Conservation (phyloP, 2,329 filamentous ascomycete species). For the Colletotrichum cereale region DNA sequence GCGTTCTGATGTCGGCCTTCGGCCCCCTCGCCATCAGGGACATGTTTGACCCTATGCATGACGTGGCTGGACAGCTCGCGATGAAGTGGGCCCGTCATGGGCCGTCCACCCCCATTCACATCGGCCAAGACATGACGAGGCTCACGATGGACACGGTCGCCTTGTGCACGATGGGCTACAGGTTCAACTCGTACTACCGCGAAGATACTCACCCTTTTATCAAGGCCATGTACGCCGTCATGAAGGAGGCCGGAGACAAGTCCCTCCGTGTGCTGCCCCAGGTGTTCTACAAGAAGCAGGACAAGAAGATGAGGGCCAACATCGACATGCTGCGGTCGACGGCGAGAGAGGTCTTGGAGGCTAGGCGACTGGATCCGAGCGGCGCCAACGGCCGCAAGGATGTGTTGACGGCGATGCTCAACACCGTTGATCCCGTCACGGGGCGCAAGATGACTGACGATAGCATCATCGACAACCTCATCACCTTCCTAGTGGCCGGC, state of each 20-base stretch:
- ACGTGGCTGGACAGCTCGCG: slow-evolving; percentile 64
- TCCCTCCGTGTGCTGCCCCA: slow-evolving; percentile 60
- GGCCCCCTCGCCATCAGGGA: slow-evolving; percentile 74
- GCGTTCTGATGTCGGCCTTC: slow-evolving; percentile 76
- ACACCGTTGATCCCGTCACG: slow-evolving; percentile 72
- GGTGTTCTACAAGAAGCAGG: slow-evolving; percentile 58
- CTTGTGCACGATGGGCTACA: slow-evolving; percentile 68
- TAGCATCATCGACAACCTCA: slow-evolving; percentile 74
- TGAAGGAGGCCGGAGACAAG: slow-evolving; percentile 66
- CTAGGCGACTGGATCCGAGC: slow-evolving; percentile 66
- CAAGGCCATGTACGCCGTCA: slow-evolving; percentile 70
- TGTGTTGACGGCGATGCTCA: slow-evolving; percentile 75
- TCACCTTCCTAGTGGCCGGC: slow-evolving; percentile 75
- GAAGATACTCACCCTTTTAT: slow-evolving; percentile 54
- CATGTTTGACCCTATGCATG: slow-evolving; percentile 68
- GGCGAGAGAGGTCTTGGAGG: slow-evolving; percentile 69
- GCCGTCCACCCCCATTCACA: slow-evolving; percentile 60
- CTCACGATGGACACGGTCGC: slow-evolving; percentile 73
- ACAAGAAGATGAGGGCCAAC: slow-evolving; percentile 61
- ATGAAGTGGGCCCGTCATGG: slow-evolving; percentile 66
- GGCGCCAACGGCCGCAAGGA: slow-evolving; percentile 66
- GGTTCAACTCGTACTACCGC: slow-evolving; percentile 73
- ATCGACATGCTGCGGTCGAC: slow-evolving; percentile 65
- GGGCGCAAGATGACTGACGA: slow-evolving; percentile 70
- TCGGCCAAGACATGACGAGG: slow-evolving; percentile 71